Evolutionary conservation across 352 stramenopile genomes (phyloP).

Genomic region (Pythium coloratum): DNA sequence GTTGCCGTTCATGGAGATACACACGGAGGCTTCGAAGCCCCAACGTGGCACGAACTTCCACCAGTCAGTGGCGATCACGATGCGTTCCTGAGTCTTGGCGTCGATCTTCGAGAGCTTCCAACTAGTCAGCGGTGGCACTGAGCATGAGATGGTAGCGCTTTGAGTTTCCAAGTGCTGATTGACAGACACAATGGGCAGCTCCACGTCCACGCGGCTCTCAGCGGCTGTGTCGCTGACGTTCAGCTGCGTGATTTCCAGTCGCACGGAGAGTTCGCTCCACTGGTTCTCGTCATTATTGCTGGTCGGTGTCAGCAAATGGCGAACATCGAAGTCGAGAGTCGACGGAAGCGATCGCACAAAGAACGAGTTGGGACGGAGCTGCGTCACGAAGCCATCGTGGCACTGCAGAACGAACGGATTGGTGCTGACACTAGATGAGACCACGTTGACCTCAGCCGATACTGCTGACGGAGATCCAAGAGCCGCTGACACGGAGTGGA

Average conservation of each 20-base stretch:
- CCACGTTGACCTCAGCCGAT: background rate
- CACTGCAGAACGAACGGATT: conserved; percentile 18
- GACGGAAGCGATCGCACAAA: conserved; percentile 36
- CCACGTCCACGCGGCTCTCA: conserved; percentile 20
- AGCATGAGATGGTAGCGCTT: conserved; percentile 31
- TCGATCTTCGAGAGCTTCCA: conserved; percentile 33
- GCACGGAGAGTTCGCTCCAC: conserved; percentile 16
- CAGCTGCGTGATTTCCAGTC: conserved; percentile 15
- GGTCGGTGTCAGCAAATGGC: conserved; percentile 28
- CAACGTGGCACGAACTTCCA: conserved; percentile 30
- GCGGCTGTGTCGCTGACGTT: conserved; percentile 13
- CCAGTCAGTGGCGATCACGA: conserved; percentile 22
- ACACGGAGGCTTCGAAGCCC: conserved; percentile 23
- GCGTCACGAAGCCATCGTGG: conserved; percentile 42
- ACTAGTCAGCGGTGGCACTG: conserved; percentile 37
- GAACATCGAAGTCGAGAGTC: conserved; percentile 40
- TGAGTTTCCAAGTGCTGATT: background rate
- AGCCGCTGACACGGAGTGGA: conserved; percentile 13
- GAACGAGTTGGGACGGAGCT: conserved; percentile 58
- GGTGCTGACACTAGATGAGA: background rate
- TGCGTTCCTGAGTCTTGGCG: conserved; percentile 14
- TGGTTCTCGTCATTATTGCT: background rate
- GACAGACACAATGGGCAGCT: conserved; percentile 32
- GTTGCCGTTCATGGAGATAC: conserved; percentile 53
- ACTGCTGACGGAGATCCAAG: background rate